These are phyloP conservation scores for Lipomyces japonicus DNA, from an alignment of 805 yeast genomes.

Conservation along the genomic window DNA sequence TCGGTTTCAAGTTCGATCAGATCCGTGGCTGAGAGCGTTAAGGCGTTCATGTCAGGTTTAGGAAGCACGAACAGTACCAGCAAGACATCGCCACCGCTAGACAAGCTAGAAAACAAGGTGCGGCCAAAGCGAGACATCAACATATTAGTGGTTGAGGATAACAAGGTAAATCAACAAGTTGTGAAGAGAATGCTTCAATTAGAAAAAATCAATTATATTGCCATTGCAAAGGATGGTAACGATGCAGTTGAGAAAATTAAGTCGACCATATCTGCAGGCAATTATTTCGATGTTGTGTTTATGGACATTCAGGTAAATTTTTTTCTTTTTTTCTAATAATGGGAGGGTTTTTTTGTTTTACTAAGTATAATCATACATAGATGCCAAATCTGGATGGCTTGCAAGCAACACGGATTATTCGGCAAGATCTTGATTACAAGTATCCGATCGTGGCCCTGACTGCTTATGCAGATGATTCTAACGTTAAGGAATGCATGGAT, in stretches of 20 bases:
- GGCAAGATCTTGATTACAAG: conserved; percentile 55
- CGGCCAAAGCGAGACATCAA: conserved; percentile 29
- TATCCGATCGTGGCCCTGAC: conserved; percentile 90
- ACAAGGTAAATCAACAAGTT: conserved; percentile 90
- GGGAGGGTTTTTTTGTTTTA: too few species aligned
- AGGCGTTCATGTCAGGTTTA: not conserved
- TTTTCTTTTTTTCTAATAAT: not conserved
- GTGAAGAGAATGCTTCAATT: conserved; percentile 79
- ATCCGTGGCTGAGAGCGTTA: conserved; percentile 10
- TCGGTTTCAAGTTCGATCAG: conserved; percentile 12
- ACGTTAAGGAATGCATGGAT: conserved; percentile 75
- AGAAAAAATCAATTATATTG: conserved; percentile 71
- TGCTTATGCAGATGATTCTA: conserved; percentile 91
- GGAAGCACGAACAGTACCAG: not conserved
- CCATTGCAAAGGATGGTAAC: conserved; percentile 83
- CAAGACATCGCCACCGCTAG: too few species aligned
- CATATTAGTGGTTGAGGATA: conserved; percentile 90
- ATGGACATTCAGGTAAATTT: conserved; percentile 76
- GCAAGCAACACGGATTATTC: conserved; percentile 69
- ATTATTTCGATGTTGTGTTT: conserved; percentile 64
- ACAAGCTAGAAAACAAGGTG: not conserved
- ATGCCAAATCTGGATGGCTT: conserved; percentile 94
- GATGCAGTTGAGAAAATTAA: conserved; percentile 75
- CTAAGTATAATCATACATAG: conserved; percentile 10
- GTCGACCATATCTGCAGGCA: conserved; percentile 38